Percentiles rank a stretch among this genome's conserved stretches.
phyloP scores from a whole-genome alignment of 345 rosid genomes.

The Euphorbia lathyris region DNA sequence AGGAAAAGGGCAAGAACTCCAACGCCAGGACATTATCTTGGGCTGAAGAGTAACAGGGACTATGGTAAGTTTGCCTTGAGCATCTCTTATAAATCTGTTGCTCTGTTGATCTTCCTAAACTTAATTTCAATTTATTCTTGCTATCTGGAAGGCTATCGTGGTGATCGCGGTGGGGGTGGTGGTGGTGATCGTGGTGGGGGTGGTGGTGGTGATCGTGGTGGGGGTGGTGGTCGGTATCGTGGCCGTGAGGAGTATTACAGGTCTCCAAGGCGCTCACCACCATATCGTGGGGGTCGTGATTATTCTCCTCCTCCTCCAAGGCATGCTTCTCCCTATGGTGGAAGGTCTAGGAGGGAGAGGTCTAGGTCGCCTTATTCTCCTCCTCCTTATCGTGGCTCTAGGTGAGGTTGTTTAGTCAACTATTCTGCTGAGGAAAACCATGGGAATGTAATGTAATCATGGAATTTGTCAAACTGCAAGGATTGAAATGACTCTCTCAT shows the following conservation, averaged over 20 bases:
- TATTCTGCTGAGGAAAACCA: neutral
- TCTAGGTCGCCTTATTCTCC: constrained; percentile 59
- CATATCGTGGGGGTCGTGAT: constrained; percentile 57
- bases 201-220: constrained; percentile 52
- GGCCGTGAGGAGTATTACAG: constrained; percentile 62
- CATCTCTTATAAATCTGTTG: neutral
- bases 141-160: constrained; percentile 30
- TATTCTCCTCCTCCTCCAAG: constrained; percentile 74
- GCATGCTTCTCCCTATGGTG: constrained; percentile 64
- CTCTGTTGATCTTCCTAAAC: neutral
- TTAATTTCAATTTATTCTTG: neutral
- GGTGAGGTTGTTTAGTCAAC: constrained; percentile 6
- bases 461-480: neutral
- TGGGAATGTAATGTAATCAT: neutral
- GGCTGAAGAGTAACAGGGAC: constrained; percentile 81
- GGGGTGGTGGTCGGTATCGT: constrained; percentile 56
- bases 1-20: constrained; percentile 98
- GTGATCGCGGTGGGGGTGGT: constrained; percentile 53
- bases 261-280: constrained; percentile 87
- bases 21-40: constrained; percentile 98
- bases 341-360: constrained; percentile 80
- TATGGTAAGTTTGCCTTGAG: constrained; percentile 40
- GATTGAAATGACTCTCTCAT: neutral
- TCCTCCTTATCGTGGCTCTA: constrained; percentile 40
- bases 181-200: constrained; percentile 59